phyloP scores from a whole-genome alignment of 176 grass and related monocot genomes.

The Rhynchospora pubera region DNA sequence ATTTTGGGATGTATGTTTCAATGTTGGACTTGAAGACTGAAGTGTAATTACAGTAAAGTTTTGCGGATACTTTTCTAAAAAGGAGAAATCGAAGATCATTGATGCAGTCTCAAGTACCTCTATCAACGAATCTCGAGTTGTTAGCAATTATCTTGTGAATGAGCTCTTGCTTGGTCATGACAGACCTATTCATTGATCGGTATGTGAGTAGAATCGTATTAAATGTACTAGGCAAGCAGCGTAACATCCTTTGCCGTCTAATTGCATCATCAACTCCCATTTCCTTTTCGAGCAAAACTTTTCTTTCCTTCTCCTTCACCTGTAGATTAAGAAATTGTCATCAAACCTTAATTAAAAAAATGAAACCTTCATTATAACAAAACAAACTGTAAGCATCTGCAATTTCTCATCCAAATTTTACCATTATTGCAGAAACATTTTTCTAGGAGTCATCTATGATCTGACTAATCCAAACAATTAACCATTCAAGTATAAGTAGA shows the following conservation, averaged over 20 bases:
- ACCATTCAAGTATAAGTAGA: background rate
- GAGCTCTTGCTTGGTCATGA: conserved; percentile 70
- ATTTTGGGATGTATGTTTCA: background rate
- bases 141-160: conserved; percentile 63
- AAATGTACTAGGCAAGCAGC: conserved; percentile 53
- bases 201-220: conserved; percentile 52
- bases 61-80: background rate
- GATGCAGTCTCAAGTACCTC: conserved; percentile 24
- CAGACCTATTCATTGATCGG: conserved; percentile 55
- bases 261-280: conserved; percentile 34
- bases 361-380: background rate
- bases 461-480: background rate
- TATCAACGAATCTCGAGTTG: conserved; percentile 55
- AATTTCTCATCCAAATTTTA: background rate
- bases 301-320: conserved; percentile 63
- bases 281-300: conserved; percentile 44
- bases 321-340: conserved; percentile 23
- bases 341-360: background rate
- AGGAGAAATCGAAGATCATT: background rate
- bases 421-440: background rate
- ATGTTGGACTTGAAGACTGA: background rate
- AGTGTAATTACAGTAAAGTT: background rate
- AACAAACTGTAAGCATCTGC: background rate
- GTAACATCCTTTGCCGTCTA: conserved; percentile 57
- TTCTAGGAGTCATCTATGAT: background rate